Conservation (phyloP, 257 asterid genomes). For the Cruciata laevipes region DNA sequence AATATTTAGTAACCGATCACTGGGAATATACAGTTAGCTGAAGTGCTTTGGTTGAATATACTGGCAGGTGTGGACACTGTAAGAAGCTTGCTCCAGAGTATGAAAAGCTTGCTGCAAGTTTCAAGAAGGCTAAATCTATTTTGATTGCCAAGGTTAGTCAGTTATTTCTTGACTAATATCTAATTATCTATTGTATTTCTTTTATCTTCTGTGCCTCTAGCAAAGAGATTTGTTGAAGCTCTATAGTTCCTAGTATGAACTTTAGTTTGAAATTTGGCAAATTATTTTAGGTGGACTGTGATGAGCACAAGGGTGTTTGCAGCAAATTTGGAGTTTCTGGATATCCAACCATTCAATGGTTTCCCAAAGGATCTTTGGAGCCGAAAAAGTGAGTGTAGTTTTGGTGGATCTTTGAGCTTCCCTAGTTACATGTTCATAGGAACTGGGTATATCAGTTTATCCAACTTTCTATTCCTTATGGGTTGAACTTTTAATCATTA, state of each 20-base stretch:
- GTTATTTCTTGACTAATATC: not conserved
- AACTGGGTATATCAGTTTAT: not conserved
- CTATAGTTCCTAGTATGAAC: not conserved
- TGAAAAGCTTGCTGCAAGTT: slow-evolving; percentile 84
- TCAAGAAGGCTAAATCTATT: slow-evolving; percentile 87
- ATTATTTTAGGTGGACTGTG: slow-evolving; percentile 75
- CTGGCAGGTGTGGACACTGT: slow-evolving; percentile 93
- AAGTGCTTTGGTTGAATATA: not conserved
- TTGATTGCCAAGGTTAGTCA: slow-evolving; percentile 87
- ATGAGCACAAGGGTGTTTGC: slow-evolving; percentile 81
- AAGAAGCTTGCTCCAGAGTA: slow-evolving; percentile 94
- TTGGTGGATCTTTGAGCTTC: not conserved
- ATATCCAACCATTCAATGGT: slow-evolving; percentile 94
- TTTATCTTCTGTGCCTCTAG: not conserved
- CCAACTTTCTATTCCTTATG: slow-evolving; percentile 9
- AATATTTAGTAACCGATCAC: not conserved
- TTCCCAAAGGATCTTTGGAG: slow-evolving; percentile 88
- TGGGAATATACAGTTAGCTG: not conserved
- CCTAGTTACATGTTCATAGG: not conserved
- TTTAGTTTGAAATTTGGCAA: not conserved
- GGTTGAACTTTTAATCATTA: slow-evolving; percentile 19
- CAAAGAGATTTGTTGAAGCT: not conserved
- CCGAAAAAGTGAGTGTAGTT: slow-evolving; percentile 61
- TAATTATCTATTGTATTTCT: too few relatives aligned
- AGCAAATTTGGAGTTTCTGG: slow-evolving; percentile 82